Evolutionary conservation across 176 grass and related monocot species (phyloP).

Genomic region (Rhipidocladum racemiflorum): DNA sequence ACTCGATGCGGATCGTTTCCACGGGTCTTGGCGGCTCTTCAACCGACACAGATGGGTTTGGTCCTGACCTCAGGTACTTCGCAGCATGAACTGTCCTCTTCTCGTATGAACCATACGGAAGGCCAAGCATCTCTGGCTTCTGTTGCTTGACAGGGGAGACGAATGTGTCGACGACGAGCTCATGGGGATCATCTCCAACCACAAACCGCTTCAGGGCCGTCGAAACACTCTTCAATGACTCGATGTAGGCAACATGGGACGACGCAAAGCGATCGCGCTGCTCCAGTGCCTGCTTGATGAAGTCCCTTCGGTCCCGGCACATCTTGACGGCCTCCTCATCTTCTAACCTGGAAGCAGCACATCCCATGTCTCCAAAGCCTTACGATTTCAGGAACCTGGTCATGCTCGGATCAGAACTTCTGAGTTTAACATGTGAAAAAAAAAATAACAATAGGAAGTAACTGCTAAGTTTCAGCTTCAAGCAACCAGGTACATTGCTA

Average conservation of each 20-base stretch:
- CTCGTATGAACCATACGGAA: constrained; percentile 63
- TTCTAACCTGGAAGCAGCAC: constrained; percentile 91
- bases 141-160: constrained; percentile 55
- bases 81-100: constrained; percentile 66
- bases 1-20: constrained; percentile 69
- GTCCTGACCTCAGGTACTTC: constrained; percentile 65
- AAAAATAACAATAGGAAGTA: neutral
- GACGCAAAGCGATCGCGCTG: constrained; percentile 73
- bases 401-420: constrained; percentile 43
- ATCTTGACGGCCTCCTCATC: constrained; percentile 93
- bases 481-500: constrained; percentile 1
- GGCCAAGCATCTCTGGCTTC: constrained; percentile 54
- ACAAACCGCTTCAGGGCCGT: constrained; percentile 69
- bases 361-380: constrained; percentile 83
- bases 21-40: constrained; percentile 54
- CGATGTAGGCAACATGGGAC: constrained; percentile 78
- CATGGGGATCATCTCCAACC: constrained; percentile 60
- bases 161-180: constrained; percentile 64
- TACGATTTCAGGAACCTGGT: constrained; percentile 59
- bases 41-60: constrained; percentile 71
- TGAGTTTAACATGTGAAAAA: neutral
- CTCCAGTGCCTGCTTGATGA: constrained; percentile 88
- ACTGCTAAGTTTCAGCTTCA: constrained; percentile 17
- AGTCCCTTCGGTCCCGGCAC: constrained; percentile 84
- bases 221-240: constrained; percentile 76